A percentile compares a stretch with the other conserved stretches of the same genome.
Evolutionary conservation across 176 grass and related monocot genomes (phyloP).

Genomic region (Hordeum vulgare): MorexV3_pseudomolecules_assembly NC_058520.1:546825078-546825577

Average conservation of each 20-base stretch:
- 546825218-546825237: not conserved
- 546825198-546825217: too few species aligned
- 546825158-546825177: not conserved
- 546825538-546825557: not conserved
- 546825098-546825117: constrained; percentile 43
- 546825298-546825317: constrained; percentile 63
- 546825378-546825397: constrained; percentile 86
- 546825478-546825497: constrained; percentile 60
- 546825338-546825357: constrained; percentile 61
- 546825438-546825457: constrained; percentile 34
- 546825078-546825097: constrained; percentile 37
- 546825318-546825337: constrained; percentile 26
- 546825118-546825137: constrained; percentile 43
- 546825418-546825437: constrained; percentile 65
- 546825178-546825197: not conserved
- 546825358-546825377: constrained; percentile 59
- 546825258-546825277: constrained; percentile 23
- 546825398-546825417: constrained; percentile 58
- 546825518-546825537: constrained; percentile 10
- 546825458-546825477: constrained; percentile 54
- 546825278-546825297: constrained; percentile 54
- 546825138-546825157: constrained; percentile 26
- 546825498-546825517: constrained; percentile 41
- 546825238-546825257: too few species aligned
- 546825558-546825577: not conserved